Conservation (phyloP, 805 yeast species). For the Dipodascopsis uninucleata region DNA sequence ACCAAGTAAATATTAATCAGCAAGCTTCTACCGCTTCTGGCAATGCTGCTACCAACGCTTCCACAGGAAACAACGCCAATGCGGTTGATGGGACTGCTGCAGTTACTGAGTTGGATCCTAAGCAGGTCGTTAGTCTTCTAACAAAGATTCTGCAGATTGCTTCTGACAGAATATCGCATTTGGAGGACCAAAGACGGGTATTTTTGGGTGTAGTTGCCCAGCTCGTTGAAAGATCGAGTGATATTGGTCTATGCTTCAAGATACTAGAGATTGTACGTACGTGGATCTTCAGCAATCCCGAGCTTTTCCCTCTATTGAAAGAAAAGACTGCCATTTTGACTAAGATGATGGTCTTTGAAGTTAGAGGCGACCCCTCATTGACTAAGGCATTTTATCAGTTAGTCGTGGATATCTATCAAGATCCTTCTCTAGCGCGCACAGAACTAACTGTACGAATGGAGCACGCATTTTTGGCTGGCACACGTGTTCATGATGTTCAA, state of each 20-base stretch:
- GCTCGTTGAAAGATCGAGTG: slow-evolving; percentile 81
- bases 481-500: slow-evolving; percentile 70
- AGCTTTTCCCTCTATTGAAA: slow-evolving; percentile 87
- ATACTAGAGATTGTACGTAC: slow-evolving; percentile 73
- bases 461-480: slow-evolving; percentile 93
- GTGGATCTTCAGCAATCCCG: slow-evolving; percentile 85
- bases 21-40: slow-evolving; percentile 6
- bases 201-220: slow-evolving; percentile 84
- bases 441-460: slow-evolving; percentile 94
- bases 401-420: slow-evolving; percentile 82
- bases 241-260: slow-evolving; percentile 66
- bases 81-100: slow-evolving; percentile 1
- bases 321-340: slow-evolving; percentile 92
- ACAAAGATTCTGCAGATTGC: slow-evolving; percentile 74
- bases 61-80: slow-evolving; percentile 27
- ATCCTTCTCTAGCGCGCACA: slow-evolving; percentile 68
- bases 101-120: slow-evolving; percentile 63
- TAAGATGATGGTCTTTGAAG: slow-evolving; percentile 90
- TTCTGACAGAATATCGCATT: slow-evolving; percentile 72
- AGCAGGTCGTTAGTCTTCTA: slow-evolving; percentile 69
- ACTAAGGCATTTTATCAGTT: slow-evolving; percentile 80
- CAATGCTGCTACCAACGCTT: slow-evolving; percentile 22
- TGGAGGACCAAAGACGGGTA: slow-evolving; percentile 91
- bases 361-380: slow-evolving; percentile 74
- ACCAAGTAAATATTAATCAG: background rate